Conservation (phyloP, 768 basidiomycete species). For the Kwoniella botswanensis region DNA sequence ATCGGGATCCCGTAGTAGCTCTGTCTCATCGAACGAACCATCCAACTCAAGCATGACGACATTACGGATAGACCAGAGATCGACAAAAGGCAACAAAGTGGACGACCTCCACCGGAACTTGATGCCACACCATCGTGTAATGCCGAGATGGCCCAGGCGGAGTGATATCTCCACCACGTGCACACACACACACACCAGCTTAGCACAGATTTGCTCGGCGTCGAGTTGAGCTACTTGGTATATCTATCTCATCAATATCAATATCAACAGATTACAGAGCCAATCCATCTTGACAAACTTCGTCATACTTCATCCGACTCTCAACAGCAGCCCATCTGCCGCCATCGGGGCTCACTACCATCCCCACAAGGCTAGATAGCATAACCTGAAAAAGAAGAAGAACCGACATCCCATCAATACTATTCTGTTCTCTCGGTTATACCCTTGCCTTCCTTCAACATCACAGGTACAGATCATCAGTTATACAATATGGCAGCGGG, state of each 20-base stretch:
- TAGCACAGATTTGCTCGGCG: not conserved
- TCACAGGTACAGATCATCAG: not conserved
- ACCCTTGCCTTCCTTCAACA: not conserved
- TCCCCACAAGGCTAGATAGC: too few relatives aligned
- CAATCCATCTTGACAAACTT: too few relatives aligned
- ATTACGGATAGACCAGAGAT: not conserved
- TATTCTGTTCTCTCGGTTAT: not conserved
- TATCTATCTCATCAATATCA: too few relatives aligned
- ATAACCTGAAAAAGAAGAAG: not conserved
- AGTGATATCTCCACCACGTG: not conserved
- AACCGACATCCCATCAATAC: not conserved
- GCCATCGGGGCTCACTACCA: too few relatives aligned
- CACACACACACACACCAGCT: too few relatives aligned
- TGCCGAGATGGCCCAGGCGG: not conserved
- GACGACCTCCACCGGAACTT: constrained; percentile 23
- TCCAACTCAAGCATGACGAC: constrained; percentile 1
- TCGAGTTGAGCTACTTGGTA: too few relatives aligned
- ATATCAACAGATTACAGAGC: too few relatives aligned
- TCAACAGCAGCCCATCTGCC: too few relatives aligned
- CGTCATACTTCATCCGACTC: too few relatives aligned
- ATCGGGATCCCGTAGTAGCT: not conserved
- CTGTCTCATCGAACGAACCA: not conserved
- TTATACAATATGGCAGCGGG: constrained; percentile 17
- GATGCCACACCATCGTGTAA: constrained; percentile 10
- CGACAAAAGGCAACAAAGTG: not conserved